Percentiles rank a stretch among this genome's conserved stretches.
These are phyloP conservation scores for Scytalidium sp. DNA, from an alignment of 2,329 filamentous ascomycete genomes.

Conservation along the genomic window DNA sequence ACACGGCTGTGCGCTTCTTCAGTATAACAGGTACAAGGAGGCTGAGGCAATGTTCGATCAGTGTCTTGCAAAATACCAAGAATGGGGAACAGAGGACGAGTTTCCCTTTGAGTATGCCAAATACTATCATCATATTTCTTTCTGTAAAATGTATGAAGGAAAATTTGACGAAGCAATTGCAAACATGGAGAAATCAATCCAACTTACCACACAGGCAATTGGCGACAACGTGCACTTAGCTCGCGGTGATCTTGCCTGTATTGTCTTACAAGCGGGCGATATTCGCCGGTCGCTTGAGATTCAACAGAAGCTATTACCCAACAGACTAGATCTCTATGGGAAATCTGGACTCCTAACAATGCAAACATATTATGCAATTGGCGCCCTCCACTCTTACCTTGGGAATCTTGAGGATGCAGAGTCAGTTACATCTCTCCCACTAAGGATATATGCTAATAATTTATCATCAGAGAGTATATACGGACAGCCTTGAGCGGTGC, in stretches of 20 bases:
- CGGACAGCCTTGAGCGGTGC: too few species aligned
- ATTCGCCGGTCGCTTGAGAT: too few species aligned
- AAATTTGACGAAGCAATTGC: neutral
- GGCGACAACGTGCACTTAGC: too few species aligned
- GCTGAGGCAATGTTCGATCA: slow-evolving; percentile 10
- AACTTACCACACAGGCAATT: too few species aligned
- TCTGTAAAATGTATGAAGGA: slow-evolving; percentile 3
- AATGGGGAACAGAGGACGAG: slow-evolving; percentile 13
- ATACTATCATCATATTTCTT: slow-evolving; percentile 13
- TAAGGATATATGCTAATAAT: too few species aligned
- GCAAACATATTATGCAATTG: slow-evolving; percentile 5
- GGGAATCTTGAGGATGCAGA: too few species aligned
- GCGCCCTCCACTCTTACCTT: neutral
- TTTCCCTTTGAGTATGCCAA: slow-evolving; percentile 19
- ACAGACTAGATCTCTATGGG: slow-evolving; percentile 1
- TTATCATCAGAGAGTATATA: too few species aligned
- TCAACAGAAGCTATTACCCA: neutral
- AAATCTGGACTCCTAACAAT: slow-evolving; percentile 2
- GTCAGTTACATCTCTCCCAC: too few species aligned
- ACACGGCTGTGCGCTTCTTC: slow-evolving; percentile 12
- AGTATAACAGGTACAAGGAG: slow-evolving; percentile 15
- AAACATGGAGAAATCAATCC: slow-evolving; percentile 3
- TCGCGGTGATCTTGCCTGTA: slow-evolving; percentile 5
- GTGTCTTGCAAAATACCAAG: slow-evolving; percentile 10
- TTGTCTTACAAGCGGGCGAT: slow-evolving; percentile 2